A percentile compares a stretch with the other conserved stretches of the same genome.
Conservation (phyloP, 805 yeast species). For the Metschnikowia peoriensis region DNA sequence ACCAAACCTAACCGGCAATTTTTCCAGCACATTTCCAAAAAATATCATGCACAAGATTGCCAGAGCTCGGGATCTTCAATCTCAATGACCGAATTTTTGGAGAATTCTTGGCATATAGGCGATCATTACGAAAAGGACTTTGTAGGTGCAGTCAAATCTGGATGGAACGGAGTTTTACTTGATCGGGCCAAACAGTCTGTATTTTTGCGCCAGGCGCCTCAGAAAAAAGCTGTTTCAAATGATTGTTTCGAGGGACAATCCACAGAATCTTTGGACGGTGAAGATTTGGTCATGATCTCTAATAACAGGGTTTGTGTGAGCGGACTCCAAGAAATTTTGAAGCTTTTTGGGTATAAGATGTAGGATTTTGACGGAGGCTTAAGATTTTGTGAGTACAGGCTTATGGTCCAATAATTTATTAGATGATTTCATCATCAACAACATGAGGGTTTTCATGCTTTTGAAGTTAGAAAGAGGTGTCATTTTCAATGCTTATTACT, state of each 20-base stretch:
- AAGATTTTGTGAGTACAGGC: neutral
- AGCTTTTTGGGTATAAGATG: slow-evolving; percentile 7
- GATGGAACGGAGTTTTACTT: slow-evolving; percentile 59
- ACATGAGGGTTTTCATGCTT: no score
- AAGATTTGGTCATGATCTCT: slow-evolving; percentile 28
- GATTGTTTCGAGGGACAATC: slow-evolving; percentile 16
- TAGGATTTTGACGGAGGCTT: neutral
- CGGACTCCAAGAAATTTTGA: slow-evolving; percentile 10
- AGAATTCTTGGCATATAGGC: slow-evolving; percentile 61
- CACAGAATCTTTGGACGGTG: slow-evolving; percentile 11
- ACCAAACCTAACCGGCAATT: slow-evolving; percentile 53
- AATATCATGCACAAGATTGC: slow-evolving; percentile 1
- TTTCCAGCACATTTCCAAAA: slow-evolving; percentile 24
- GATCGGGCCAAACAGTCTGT: slow-evolving; percentile 39
- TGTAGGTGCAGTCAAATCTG: slow-evolving; percentile 49
- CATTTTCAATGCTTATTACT: no score
- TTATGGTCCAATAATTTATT: no score
- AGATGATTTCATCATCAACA: no score
- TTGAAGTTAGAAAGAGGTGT: no score
- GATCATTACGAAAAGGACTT: slow-evolving; percentile 59
- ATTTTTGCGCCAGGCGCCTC: slow-evolving; percentile 15
- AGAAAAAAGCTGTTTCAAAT: slow-evolving; percentile 7
- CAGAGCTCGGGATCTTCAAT: neutral
- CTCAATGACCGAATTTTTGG: slow-evolving; percentile 14
- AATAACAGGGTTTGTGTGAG: slow-evolving; percentile 30